phyloP scores from a whole-genome alignment of 2,329 filamentous ascomycete genomes.

The Ascochyta fabae region DNA sequence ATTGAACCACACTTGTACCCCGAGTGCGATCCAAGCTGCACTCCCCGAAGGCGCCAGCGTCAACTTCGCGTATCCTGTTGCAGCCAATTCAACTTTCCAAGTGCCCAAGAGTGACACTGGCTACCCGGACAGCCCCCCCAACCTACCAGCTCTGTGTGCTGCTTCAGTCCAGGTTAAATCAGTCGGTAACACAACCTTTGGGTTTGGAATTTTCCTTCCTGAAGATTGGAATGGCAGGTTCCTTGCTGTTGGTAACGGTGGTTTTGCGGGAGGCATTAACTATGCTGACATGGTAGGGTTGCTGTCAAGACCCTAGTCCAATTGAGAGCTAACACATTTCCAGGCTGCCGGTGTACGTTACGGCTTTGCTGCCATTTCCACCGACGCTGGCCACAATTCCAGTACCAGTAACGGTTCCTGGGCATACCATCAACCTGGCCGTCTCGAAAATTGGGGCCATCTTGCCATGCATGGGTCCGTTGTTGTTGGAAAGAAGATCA shows the following conservation, averaged over 20 bases:
- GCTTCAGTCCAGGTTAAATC: conserved; percentile 48
- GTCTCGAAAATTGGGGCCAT: conserved; percentile 49
- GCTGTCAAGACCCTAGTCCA: no score
- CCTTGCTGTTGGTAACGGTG: conserved; percentile 54
- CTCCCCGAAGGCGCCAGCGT: conserved; percentile 47
- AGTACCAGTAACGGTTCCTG: conserved; percentile 44
- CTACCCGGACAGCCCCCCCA: conserved; percentile 49
- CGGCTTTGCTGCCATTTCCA: conserved; percentile 54
- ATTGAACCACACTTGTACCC: conserved; percentile 44
- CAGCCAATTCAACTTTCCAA: conserved; percentile 48
- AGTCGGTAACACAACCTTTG: conserved; percentile 44
- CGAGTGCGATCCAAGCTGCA: conserved; percentile 40
- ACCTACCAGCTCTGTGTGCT: conserved; percentile 49
- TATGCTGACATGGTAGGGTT: conserved; percentile 56
- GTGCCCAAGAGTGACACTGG: conserved; percentile 48
- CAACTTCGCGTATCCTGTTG: conserved; percentile 42
- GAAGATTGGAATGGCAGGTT: conserved; percentile 49
- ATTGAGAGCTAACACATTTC: neutral
- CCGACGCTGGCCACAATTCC: conserved; percentile 55
- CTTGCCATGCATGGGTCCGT: conserved; percentile 56
- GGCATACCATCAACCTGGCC: conserved; percentile 48
- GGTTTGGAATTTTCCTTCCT: conserved; percentile 50
- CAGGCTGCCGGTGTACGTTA: conserved; percentile 42
- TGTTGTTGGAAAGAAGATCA: conserved; percentile 56
- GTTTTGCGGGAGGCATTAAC: conserved; percentile 57